Conservation (phyloP, 2,329 filamentous ascomycete species). For the Fusarium transvaalense region DNA sequence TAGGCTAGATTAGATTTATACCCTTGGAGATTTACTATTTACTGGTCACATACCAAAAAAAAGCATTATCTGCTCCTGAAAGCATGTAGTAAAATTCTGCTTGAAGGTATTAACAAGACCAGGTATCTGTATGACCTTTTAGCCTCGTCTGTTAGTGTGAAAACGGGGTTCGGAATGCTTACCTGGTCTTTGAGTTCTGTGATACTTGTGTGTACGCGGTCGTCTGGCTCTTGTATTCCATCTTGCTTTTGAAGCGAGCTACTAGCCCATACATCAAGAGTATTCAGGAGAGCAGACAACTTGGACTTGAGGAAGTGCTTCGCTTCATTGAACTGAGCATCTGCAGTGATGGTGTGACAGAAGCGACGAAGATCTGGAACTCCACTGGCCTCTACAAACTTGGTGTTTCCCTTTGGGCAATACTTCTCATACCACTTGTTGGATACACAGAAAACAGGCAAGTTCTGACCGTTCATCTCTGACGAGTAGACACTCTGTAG, state of each 20-base stretch:
- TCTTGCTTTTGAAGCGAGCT: slow-evolving; percentile 10
- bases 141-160: neutral
- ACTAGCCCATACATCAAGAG: slow-evolving; percentile 47
- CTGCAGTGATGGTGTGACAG: slow-evolving; percentile 52
- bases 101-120: neutral
- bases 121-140: slow-evolving; percentile 18
- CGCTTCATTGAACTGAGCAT: slow-evolving; percentile 49
- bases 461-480: slow-evolving; percentile 33
- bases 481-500: slow-evolving; percentile 47
- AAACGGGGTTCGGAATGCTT: neutral
- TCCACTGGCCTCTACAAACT: slow-evolving; percentile 48
- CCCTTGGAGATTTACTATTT: neutral
- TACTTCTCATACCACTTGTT: slow-evolving; percentile 53
- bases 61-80: slow-evolving; percentile 30
- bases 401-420: slow-evolving; percentile 46
- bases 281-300: slow-evolving; percentile 48
- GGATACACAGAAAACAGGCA: slow-evolving; percentile 55
- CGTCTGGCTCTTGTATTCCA: neutral
- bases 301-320: slow-evolving; percentile 48
- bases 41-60: slow-evolving; percentile 30
- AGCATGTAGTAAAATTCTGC: slow-evolving; percentile 24
- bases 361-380: slow-evolving; percentile 52
- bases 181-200: neutral
- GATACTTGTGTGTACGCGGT: neutral
- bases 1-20: neutral